A percentile compares a stretch with the other conserved stretches of the same genome.
Conservation (phyloP, 495 filamentous ascomycete species). For the Aspergillus biplanus region DNA sequence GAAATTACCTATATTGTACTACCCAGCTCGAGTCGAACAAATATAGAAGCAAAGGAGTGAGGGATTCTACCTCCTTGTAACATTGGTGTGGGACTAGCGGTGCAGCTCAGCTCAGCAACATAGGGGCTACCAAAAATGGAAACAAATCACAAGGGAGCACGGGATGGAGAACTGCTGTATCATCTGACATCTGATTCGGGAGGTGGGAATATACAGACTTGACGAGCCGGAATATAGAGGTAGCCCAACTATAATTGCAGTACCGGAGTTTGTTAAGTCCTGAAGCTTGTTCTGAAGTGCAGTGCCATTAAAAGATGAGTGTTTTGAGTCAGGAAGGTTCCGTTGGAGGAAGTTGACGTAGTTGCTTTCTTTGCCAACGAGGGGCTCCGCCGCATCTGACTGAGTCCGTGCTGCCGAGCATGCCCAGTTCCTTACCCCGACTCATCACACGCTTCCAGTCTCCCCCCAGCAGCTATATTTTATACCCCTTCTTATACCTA, state of each 20-base stretch:
- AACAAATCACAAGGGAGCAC: not conserved
- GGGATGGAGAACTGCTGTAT: not conserved
- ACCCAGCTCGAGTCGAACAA: not conserved
- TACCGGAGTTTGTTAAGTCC: too few species aligned
- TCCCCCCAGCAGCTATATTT: not conserved
- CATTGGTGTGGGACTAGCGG: not conserved
- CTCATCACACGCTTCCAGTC: not conserved
- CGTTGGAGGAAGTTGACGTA: slow-evolving; percentile 25
- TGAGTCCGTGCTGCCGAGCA: slow-evolving; percentile 24
- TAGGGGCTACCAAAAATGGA: not conserved
- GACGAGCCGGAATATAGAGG: too few species aligned
- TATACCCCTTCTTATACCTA: not conserved
- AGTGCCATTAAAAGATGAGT: not conserved
- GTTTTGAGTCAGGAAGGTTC: not conserved
- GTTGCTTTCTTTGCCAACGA: slow-evolving; percentile 22
- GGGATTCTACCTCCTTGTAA: not conserved
- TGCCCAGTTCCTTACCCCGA: slow-evolving; percentile 4
- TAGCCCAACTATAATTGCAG: too few species aligned
- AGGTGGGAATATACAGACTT: too few species aligned
- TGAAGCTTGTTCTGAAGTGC: not conserved
- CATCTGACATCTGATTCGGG: not conserved
- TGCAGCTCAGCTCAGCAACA: too few species aligned
- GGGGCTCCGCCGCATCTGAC: slow-evolving; percentile 31
- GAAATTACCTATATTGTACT: too few species aligned
- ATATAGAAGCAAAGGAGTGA: not conserved